Conservation (phyloP, 176 grass and related monocot genomes). For the Areca catechu region DNA sequence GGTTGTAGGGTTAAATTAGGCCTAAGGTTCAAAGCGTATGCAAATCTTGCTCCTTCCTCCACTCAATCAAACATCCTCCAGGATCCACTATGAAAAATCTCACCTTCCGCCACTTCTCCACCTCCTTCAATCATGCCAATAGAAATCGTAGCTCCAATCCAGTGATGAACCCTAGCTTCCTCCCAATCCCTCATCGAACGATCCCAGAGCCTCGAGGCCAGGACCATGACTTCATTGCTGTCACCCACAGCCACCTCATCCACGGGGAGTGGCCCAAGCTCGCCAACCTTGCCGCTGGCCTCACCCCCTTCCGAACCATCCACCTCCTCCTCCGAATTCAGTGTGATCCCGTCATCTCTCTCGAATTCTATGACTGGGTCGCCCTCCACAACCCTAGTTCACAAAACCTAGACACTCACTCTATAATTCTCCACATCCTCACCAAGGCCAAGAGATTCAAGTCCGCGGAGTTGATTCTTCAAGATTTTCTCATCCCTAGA, state of each 20-base stretch:
- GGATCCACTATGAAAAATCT: not conserved
- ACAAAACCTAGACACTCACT: slow-evolving; percentile 19
- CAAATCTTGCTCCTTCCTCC: too few relatives aligned
- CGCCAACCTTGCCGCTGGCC: slow-evolving; percentile 5
- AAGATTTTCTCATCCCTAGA: slow-evolving; percentile 32
- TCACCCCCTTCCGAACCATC: slow-evolving; percentile 2
- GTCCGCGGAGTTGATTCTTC: slow-evolving; percentile 35
- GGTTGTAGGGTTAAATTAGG: too few relatives aligned
- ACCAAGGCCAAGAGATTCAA: slow-evolving; percentile 25
- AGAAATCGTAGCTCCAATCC: not conserved
- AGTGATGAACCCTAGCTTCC: not conserved
- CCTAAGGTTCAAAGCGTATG: too few relatives aligned
- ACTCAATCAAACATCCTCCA: too few relatives aligned
- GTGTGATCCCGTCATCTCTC: slow-evolving; percentile 15
- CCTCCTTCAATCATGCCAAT: not conserved
- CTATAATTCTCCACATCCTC: slow-evolving; percentile 31
- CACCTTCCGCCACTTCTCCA: slow-evolving; percentile 9
- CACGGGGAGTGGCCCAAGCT: slow-evolving; percentile 19
- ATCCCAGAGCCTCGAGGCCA: slow-evolving; percentile 43
- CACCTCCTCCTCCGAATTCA: slow-evolving; percentile 28
- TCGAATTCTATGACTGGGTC: slow-evolving; percentile 21
- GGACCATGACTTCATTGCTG: slow-evolving; percentile 46
- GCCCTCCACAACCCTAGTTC: slow-evolving; percentile 11
- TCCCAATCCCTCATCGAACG: slow-evolving; percentile 55
- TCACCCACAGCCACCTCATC: slow-evolving; percentile 50